phyloP scores from a whole-genome alignment of 2,329 filamentous ascomycete species.

The Exserohilum turcica region DNA sequence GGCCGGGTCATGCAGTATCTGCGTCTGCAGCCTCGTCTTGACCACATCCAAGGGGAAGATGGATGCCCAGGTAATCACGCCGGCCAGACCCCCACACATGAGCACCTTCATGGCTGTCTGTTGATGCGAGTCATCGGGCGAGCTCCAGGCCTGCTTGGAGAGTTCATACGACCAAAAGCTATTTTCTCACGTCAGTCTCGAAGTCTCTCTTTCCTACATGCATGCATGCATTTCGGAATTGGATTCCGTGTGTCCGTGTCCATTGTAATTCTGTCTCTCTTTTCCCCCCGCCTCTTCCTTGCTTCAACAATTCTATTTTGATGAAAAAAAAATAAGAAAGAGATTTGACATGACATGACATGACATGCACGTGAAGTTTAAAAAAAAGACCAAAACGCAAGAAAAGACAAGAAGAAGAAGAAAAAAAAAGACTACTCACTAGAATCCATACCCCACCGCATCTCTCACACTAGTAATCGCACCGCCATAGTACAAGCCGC shows the following conservation, averaged over 20 bases:
- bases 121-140: slow-evolving; percentile 53
- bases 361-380: too few species aligned
- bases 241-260: too few species aligned
- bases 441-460: slow-evolving; percentile 93
- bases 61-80: slow-evolving; percentile 85
- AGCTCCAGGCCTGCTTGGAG: slow-evolving; percentile 64
- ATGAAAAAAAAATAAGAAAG: too few species aligned
- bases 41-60: slow-evolving; percentile 91
- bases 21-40: slow-evolving; percentile 89
- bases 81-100: slow-evolving; percentile 84
- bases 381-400: too few species aligned
- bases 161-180: slow-evolving; percentile 90
- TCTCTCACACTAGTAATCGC: slow-evolving; percentile 81
- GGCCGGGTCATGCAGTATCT: slow-evolving; percentile 47
- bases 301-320: too few species aligned
- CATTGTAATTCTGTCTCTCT: not conserved
- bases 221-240: too few species aligned
- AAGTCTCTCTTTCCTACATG: too few species aligned
- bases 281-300: not conserved
- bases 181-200: not conserved
- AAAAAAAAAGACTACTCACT: slow-evolving; percentile 57
- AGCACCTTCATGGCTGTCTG: slow-evolving; percentile 67
- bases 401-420: not conserved
- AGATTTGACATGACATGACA: too few species aligned
- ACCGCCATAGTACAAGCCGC: slow-evolving; percentile 81